Conservation (phyloP, 345 rosid species). For the Lepidium sativum region DNA sequence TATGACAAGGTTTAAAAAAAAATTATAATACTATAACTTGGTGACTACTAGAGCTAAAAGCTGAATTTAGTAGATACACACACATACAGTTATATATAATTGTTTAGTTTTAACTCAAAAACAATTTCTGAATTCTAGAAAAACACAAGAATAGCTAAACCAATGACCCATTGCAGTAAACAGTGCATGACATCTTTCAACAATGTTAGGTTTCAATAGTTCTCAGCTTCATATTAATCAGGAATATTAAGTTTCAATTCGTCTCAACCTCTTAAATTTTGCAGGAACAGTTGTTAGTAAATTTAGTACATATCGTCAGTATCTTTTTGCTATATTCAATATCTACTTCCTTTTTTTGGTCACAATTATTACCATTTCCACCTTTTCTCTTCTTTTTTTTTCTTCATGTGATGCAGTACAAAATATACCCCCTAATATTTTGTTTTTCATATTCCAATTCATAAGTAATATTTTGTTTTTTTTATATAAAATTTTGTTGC, state of each 20-base stretch:
- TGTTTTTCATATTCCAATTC: too few species aligned
- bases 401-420: too few species aligned
- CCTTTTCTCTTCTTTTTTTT: too few species aligned
- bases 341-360: neutral
- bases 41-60: too few species aligned
- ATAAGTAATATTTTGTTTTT: too few species aligned
- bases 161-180: neutral
- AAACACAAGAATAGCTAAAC: neutral
- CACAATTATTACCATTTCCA: neutral
- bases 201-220: neutral
- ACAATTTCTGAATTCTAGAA: too few species aligned
- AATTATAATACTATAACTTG: neutral
- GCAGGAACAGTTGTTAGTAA: neutral
- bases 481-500: too few species aligned
- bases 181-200: neutral
- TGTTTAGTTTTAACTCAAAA: too few species aligned
- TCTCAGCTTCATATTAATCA: neutral
- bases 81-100: too few species aligned
- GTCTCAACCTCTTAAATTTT: neutral
- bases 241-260: neutral
- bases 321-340: neutral
- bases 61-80: too few species aligned
- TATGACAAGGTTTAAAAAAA: too few species aligned
- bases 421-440: too few species aligned
- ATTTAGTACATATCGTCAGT: neutral